phyloP scores from a whole-genome alignment of 805 yeast genomes.

The Grigorovia yakushimaensis region DNA sequence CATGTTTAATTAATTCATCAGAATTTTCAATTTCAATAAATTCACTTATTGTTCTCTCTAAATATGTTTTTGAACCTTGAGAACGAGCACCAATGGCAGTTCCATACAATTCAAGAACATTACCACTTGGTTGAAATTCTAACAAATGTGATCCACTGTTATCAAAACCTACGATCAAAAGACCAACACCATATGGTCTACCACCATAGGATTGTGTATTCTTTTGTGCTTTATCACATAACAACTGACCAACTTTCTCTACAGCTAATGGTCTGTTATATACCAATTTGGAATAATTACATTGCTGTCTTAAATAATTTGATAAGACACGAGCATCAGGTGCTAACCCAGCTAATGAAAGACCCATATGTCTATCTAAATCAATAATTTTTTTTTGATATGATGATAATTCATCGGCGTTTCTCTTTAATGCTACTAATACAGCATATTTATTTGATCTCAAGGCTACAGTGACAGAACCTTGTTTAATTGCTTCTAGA shows the following conservation, averaged over 20 bases:
- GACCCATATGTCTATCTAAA: constrained; percentile 88
- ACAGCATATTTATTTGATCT: constrained; percentile 83
- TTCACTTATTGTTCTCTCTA: constrained; percentile 73
- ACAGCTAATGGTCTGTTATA: constrained; percentile 80
- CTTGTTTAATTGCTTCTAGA: constrained; percentile 95
- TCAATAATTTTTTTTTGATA: constrained; percentile 90
- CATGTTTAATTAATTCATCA: constrained; percentile 75
- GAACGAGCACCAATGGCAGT: constrained; percentile 98
- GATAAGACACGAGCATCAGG: constrained; percentile 96
- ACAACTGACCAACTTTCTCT: constrained; percentile 68
- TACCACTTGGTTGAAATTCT: constrained; percentile 95
- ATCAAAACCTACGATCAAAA: constrained; percentile 82
- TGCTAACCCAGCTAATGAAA: constrained; percentile 94
- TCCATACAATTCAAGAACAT: constrained; percentile 82
- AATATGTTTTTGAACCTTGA: constrained; percentile 93
- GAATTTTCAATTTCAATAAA: constrained; percentile 45
- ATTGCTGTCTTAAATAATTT: constrained; percentile 81
- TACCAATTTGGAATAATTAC: constrained; percentile 76
- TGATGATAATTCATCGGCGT: constrained; percentile 94
- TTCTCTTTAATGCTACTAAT: constrained; percentile 86
- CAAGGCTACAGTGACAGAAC: constrained; percentile 93
- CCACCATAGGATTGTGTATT: constrained; percentile 95
- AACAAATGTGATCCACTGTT: constrained; percentile 88
- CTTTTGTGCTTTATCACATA: constrained; percentile 94
- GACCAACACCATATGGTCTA: constrained; percentile 97